Base-by-base conservation (phyloP, 164 flowering plant species). In the Piper longum region DNA sequence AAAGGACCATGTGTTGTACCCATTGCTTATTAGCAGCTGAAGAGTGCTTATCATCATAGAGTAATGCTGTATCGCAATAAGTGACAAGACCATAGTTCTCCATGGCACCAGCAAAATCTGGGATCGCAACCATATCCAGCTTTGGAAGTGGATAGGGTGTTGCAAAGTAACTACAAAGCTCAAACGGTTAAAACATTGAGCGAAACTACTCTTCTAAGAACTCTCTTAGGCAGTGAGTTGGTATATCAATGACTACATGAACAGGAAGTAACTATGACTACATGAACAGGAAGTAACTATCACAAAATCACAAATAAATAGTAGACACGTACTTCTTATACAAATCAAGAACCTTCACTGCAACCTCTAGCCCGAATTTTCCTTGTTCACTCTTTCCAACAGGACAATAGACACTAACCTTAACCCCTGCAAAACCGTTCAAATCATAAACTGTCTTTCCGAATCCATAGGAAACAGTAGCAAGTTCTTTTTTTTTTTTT, bases 21-120 rank as follows among this genome's bases (percentile, higher is more conserved):
- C 93, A 75, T 72, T 88, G 97, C 77, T 86, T 91, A 77, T 88
- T 85, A 54, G 86, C 77, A 72, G 96, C 99, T 16, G 96, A 88
- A 72, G 97, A 95, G 69, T 95, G 88, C 67, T 77, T 71, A 4
- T 95, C 93, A 78, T 95, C 99, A 81, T 80, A 91, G 14, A 95
- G 89, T 79, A 95, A 75, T 59, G 91, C 96, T 43, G 83, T 81
- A 73, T 95, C 99, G 41, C 98, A 87, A 62, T 89, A 95, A 59
- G 96, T 91, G 54, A 95, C 96, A 59, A 95, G 79, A 69, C 99
- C 99, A 82, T 88, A 95, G 68, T 95, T 95, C 73, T 95, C 99
- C 99, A 89, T 91, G 18, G 99, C 99, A 54, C 99, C 99, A 79
- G 90, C 83, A 83, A 95, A 95, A 75, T 95, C 99, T 69, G 99